phyloP scores from a whole-genome alignment of 768 basidiomycete genomes.

The Rhodotorula toruloides region DNA sequence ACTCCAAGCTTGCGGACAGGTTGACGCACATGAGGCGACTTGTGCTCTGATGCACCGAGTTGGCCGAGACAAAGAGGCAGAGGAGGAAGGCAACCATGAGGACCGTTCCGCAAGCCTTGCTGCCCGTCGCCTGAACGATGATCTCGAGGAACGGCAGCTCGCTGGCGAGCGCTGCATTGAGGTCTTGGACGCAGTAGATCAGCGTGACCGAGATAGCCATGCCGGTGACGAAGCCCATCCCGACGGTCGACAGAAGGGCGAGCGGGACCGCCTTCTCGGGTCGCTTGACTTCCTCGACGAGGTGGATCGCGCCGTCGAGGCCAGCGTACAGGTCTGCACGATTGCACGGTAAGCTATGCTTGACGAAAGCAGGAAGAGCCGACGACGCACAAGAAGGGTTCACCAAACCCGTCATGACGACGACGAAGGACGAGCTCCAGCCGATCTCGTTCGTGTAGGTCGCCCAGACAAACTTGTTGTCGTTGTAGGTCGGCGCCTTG shows the following conservation, averaged over 20 bases:
- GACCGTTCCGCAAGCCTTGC: not conserved
- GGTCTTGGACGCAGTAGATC: not conserved
- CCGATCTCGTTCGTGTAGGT: constrained; percentile 23
- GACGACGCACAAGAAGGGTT: constrained; percentile 5
- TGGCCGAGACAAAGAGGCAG: not conserved
- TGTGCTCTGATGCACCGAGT: not conserved
- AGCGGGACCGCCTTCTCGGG: constrained; percentile 13
- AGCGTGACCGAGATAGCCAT: not conserved
- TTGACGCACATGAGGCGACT: not conserved
- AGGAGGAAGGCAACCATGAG: not conserved
- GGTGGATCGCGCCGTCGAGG: constrained; percentile 4
- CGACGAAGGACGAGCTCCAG: constrained; percentile 7
- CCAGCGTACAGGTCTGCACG: constrained; percentile 14
- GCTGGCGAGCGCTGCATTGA: not conserved
- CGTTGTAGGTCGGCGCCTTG: not conserved
- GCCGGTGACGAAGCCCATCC: constrained; percentile 2
- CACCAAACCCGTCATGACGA: constrained; percentile 10
- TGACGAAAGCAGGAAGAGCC: too few species aligned
- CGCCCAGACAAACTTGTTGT: constrained; percentile 11
- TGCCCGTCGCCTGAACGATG: not conserved
- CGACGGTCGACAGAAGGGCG: not conserved
- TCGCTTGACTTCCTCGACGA: not conserved
- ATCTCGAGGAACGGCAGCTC: constrained; percentile 7
- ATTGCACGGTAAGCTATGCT: too few species aligned
- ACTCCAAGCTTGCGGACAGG: not conserved